Conservation (phyloP, 2,329 filamentous ascomycete genomes). For the Thelonectria rubi region DNA sequence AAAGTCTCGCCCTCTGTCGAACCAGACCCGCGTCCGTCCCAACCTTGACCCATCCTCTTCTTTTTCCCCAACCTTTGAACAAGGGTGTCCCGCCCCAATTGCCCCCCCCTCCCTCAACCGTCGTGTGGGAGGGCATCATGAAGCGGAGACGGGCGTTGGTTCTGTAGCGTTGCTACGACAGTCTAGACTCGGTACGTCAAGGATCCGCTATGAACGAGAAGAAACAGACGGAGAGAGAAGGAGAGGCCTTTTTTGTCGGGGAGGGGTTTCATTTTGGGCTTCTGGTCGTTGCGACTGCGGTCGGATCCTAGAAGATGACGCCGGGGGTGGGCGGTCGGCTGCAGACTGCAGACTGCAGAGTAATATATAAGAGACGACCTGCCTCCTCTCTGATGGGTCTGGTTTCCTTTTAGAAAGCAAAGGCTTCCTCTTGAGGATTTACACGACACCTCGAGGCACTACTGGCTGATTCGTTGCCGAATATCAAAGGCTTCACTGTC, state of each 20-base stretch:
- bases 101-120: constrained; percentile 30
- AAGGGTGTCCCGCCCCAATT: not conserved
- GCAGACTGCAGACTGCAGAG: not conserved
- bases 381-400: not conserved
- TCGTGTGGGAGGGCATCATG: not conserved
- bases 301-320: not conserved
- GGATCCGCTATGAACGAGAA: constrained; percentile 7
- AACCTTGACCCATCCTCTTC: constrained; percentile 21
- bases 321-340: too few relatives aligned
- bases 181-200: not conserved
- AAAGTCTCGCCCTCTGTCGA: not conserved
- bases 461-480: not conserved
- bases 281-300: not conserved
- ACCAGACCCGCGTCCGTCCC: constrained; percentile 5
- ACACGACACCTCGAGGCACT: not conserved
- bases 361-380: not conserved
- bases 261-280: constrained; percentile 18
- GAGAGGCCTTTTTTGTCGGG: constrained; percentile 1
- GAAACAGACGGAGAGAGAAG: not conserved
- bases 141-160: constrained; percentile 8
- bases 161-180: not conserved
- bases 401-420: not conserved
- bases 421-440: not conserved
- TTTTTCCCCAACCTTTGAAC: constrained; percentile 36
- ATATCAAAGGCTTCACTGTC: not conserved